Percentiles rank a stretch among this genome's conserved stretches.
Evolutionary conservation across 2,329 filamentous ascomycete genomes (phyloP).

Genomic region (Fusarium devonianum): DNA sequence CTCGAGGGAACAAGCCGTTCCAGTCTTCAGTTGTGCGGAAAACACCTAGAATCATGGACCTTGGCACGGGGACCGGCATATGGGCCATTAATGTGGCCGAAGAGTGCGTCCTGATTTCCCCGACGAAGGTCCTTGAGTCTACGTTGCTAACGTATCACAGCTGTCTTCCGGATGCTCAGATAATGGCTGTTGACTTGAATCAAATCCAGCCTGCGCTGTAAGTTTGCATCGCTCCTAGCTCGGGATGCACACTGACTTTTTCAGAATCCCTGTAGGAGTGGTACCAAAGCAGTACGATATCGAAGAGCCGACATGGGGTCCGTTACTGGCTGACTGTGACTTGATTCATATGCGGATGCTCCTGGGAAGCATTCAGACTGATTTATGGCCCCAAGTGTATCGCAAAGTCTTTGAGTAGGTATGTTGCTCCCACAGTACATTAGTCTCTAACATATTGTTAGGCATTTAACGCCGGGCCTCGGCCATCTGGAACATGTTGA

Average conservation of each 20-base stretch:
- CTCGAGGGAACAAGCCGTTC: slow-evolving; percentile 56
- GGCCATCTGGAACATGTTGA: slow-evolving; percentile 89
- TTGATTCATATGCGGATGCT: slow-evolving; percentile 84
- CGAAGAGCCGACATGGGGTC: slow-evolving; percentile 71
- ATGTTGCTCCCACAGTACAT: background rate
- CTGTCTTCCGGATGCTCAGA: slow-evolving; percentile 37
- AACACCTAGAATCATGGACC: slow-evolving; percentile 59
- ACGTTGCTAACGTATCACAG: slow-evolving; percentile 22
- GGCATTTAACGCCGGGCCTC: slow-evolving; percentile 76
- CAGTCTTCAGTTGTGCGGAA: slow-evolving; percentile 24
- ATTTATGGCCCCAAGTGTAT: slow-evolving; percentile 76
- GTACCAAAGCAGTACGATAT: slow-evolving; percentile 71
- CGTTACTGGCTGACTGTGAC: slow-evolving; percentile 67
- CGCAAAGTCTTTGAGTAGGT: slow-evolving; percentile 70
- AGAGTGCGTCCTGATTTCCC: slow-evolving; percentile 57
- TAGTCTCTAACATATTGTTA: slow-evolving; percentile 45
- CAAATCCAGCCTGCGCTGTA: slow-evolving; percentile 51
- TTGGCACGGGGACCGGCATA: slow-evolving; percentile 89
- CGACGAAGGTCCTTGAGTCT: background rate
- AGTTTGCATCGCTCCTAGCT: slow-evolving; percentile 16
- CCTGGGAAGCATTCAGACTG: slow-evolving; percentile 74
- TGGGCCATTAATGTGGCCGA: slow-evolving; percentile 88
- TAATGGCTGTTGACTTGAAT: slow-evolving; percentile 52
- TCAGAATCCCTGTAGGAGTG: slow-evolving; percentile 72
- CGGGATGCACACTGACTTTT: slow-evolving; percentile 23